Percentiles rank a stretch among this genome's conserved stretches.
Conservation (phyloP, 2,329 filamentous ascomycete genomes). For the Tolypocladium nubicola region DNA sequence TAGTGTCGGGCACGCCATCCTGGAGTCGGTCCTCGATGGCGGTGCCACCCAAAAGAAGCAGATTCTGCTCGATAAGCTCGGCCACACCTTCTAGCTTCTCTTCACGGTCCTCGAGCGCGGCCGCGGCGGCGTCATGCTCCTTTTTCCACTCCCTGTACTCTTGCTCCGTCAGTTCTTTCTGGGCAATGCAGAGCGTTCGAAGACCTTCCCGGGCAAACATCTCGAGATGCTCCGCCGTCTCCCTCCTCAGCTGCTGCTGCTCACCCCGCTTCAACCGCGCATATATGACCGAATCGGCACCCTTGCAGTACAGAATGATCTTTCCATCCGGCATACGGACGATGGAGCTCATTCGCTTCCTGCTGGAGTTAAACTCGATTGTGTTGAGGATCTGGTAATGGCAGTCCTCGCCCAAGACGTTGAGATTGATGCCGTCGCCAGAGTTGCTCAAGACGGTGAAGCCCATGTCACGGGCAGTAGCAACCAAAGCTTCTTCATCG, state of each 20-base stretch:
- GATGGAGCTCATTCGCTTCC: constrained; percentile 97
- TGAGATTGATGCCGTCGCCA: constrained; percentile 72
- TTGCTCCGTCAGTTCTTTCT: constrained; percentile 67
- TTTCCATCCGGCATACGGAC: constrained; percentile 85
- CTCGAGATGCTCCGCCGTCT: constrained; percentile 88
- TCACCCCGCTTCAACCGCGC: constrained; percentile 76
- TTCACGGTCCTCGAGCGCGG: constrained; percentile 75
- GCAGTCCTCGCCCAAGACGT: constrained; percentile 75
- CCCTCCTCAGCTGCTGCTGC: constrained; percentile 70
- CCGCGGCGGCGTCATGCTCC: constrained; percentile 78
- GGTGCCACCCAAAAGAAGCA: constrained; percentile 82
- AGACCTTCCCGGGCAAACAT: constrained; percentile 95
- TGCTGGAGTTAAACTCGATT: constrained; percentile 92
- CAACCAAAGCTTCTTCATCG: constrained; percentile 87
- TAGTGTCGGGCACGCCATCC: constrained; percentile 93
- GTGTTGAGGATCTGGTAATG: constrained; percentile 86
- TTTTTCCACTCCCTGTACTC: constrained; percentile 80
- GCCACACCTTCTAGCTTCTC: constrained; percentile 86
- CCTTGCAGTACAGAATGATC: constrained; percentile 93
- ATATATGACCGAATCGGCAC: constrained; percentile 95
- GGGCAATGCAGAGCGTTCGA: constrained; percentile 86
- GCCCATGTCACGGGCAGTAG: constrained; percentile 88
- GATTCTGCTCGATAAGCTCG: constrained; percentile 81
- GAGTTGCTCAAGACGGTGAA: constrained; percentile 82
- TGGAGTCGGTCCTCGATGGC: constrained; percentile 96